Evolutionary conservation across 2,329 filamentous ascomycete species (phyloP), one percentile per base, ranked within the genome.

Genomic region (Xylariales sp.): DNA sequence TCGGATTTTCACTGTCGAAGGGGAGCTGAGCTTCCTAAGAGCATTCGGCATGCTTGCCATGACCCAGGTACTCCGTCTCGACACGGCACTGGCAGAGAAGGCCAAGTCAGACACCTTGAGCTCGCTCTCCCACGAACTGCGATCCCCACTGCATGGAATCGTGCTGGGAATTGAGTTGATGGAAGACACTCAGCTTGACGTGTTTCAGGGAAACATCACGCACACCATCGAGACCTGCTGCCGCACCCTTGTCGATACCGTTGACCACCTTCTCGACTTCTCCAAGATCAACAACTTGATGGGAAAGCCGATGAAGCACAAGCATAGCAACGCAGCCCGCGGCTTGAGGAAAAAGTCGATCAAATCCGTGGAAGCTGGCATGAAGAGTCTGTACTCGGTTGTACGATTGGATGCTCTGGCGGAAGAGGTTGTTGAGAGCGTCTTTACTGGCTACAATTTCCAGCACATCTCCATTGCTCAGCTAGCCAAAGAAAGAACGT

Each of bases 81-180:
- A 63, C 4, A 45, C 57, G 0, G 38, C 53, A 7, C 48, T 53
- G 13, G 58, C 62, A 0, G 62, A 70, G 17, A 67, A 60, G 32
- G 70, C 72, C 20, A 78, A 78, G 50, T 69, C 69, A 2, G 74
- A 79, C 40, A 71, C 78, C 23, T 66, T 82, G 3, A 72, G 74
- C 1, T 78, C 72, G 1, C 69, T 82, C 5, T 77, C 72, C 3
- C 78, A 82, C 47, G 78, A 82, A 50, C 56, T 82, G 13, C 65
- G 78, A 4, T 78, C 71, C 2, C 78, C 78, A 0, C 56, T 82
- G 1, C 77, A 82, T 40, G 78, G 77, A 3, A 69, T 81, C 19
- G 55, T 82, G 0, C 68, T 74, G 0, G 75, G 63, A 36, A 62
- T 67, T 1, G 74, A 78, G 45, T 53, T 79, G 4, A 49, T 81